Evolutionary conservation across 495 filamentous ascomycete species (phyloP).

Genomic region (Aeminium ludgeri): DNA sequence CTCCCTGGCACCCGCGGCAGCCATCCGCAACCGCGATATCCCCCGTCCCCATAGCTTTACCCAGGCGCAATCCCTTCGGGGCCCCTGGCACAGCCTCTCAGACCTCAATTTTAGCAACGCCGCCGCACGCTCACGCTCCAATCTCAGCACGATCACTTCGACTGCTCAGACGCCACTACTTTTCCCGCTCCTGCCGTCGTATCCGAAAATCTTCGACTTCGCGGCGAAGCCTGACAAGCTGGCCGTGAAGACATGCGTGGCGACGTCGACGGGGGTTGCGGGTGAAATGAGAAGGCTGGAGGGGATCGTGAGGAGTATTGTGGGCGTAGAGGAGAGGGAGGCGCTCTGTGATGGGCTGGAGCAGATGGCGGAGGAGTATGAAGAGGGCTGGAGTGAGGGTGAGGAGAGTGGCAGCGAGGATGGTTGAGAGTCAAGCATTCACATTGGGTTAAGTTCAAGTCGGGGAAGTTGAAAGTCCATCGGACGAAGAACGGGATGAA

Average conservation of each 20-base stretch:
- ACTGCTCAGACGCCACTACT: constrained; percentile 43
- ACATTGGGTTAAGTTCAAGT: no score
- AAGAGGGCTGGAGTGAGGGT: constrained; percentile 65
- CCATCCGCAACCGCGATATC: neutral
- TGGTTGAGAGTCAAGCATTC: no score
- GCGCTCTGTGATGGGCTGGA: constrained; percentile 64
- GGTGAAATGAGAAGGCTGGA: constrained; percentile 50
- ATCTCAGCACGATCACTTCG: constrained; percentile 9
- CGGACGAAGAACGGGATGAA: no score
- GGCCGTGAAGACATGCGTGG: constrained; percentile 47
- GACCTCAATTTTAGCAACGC: constrained; percentile 8
- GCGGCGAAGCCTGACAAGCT: constrained; percentile 17
- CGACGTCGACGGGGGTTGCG: constrained; percentile 55
- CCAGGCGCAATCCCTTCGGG: constrained; percentile 16
- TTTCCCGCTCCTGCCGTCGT: constrained; percentile 72
- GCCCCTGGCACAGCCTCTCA: constrained; percentile 15
- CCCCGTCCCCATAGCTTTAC: constrained; percentile 16
- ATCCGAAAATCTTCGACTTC: constrained; percentile 46
- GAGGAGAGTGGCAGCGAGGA: constrained; percentile 68
- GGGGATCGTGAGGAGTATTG: constrained; percentile 36
- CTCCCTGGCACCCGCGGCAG: neutral
- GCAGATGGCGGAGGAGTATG: constrained; percentile 72
- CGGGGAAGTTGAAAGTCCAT: no score
- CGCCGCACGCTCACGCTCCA: constrained; percentile 11
- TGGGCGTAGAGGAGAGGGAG: constrained; percentile 66